These are phyloP conservation scores for Triangularia setosa DNA, from an alignment of 2,329 filamentous ascomycete species.

Conservation along the genomic window DNA sequence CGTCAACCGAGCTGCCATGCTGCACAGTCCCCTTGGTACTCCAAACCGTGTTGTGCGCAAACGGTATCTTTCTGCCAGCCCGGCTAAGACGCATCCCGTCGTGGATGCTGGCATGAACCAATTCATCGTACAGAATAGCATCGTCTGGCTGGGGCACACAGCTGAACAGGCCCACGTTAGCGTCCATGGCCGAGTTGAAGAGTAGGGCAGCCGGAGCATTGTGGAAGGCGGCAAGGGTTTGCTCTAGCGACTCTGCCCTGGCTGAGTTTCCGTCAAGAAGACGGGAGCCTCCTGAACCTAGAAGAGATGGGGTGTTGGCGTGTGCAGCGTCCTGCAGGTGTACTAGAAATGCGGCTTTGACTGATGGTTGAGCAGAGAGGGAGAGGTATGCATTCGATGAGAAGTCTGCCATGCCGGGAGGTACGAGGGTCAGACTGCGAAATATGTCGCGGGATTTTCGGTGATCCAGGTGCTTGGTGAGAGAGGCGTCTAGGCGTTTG, in stretches of 20 bases:
- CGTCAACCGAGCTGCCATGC: no score
- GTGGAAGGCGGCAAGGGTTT: slow-evolving; percentile 46
- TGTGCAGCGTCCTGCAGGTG: slow-evolving; percentile 28
- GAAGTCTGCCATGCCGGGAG: slow-evolving; percentile 68
- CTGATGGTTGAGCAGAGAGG: slow-evolving; percentile 49
- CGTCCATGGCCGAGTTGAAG: slow-evolving; percentile 61
- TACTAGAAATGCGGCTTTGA: slow-evolving; percentile 62
- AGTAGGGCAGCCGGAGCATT: slow-evolving; percentile 43
- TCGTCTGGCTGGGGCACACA: slow-evolving; percentile 59
- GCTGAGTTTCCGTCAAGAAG: slow-evolving; percentile 49
- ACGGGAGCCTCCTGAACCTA: slow-evolving; percentile 52
- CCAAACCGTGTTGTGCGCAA: slow-evolving; percentile 53
- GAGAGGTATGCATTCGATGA: slow-evolving; percentile 79
- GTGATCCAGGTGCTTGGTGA: slow-evolving; percentile 28
- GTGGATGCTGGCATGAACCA: slow-evolving; percentile 74
- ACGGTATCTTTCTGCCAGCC: slow-evolving; percentile 45
- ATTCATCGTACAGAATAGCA: slow-evolving; percentile 66
- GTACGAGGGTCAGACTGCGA: slow-evolving; percentile 52
- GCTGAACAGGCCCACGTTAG: slow-evolving; percentile 60
- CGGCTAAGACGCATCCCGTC: slow-evolving; percentile 69
- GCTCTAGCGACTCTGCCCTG: slow-evolving; percentile 44
- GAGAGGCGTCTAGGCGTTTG: slow-evolving; percentile 28
- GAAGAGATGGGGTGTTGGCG: slow-evolving; percentile 13
- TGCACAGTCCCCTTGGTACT: background rate
- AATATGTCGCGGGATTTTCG: slow-evolving; percentile 31